A percentile compares a stretch with the other conserved stretches of the same genome.
phyloP scores from a whole-genome alignment of 1,139 yeast species.

The Suhomyces wounanorum region DNA sequence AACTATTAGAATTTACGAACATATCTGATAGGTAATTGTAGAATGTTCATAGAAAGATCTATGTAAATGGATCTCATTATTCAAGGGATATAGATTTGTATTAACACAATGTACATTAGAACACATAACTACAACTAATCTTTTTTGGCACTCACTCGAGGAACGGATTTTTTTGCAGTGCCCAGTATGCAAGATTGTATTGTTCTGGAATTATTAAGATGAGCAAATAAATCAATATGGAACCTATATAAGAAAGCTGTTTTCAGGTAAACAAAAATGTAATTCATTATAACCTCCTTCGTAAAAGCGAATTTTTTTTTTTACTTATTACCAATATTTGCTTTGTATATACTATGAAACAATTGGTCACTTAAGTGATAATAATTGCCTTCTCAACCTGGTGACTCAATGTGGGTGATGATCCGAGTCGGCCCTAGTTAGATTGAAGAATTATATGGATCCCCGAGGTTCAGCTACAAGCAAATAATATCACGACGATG shows the following conservation, averaged over 20 bases:
- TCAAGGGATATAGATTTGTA: background rate
- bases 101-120: background rate
- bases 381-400: background rate
- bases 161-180: background rate
- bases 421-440: background rate
- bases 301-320: no score
- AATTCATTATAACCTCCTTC: no score
- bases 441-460: no score
- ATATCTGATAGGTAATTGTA: background rate
- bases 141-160: no score
- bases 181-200: background rate
- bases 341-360: no score
- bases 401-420: background rate
- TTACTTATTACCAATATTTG: no score
- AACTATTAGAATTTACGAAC: constrained; percentile 10
- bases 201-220: background rate
- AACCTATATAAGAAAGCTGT: background rate
- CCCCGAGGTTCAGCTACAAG: no score
- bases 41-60: background rate
- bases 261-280: background rate
- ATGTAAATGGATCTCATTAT: background rate
- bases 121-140: no score
- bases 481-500: background rate
- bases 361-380: background rate
- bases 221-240: background rate